phyloP scores from a whole-genome alignment of 192 early-diverging fungal genomes.

The Entophlyctis helioformis region DNA sequence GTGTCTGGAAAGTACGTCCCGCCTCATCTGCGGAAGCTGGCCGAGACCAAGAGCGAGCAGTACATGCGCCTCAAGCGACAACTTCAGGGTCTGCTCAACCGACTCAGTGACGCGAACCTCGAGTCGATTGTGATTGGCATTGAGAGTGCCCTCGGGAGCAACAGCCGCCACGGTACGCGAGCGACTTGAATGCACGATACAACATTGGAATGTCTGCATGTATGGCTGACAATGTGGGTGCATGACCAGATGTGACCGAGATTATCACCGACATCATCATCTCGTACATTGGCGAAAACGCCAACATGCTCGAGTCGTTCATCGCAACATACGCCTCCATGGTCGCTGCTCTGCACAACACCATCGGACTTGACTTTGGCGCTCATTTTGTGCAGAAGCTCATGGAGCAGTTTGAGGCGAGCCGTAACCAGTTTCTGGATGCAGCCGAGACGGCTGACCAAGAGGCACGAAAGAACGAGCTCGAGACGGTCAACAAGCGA shows the following conservation, averaged over 20 bases:
- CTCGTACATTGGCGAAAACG: conserved; percentile 63
- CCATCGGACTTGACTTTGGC: conserved; percentile 79
- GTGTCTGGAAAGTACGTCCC: conserved; percentile 67
- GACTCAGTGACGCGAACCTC: conserved; percentile 83
- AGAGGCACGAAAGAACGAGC: background rate
- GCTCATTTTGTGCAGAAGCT: conserved; percentile 65
- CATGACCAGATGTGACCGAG: conserved; percentile 66
- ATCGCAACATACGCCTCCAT: conserved; percentile 81
- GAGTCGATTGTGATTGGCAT: conserved; percentile 73
- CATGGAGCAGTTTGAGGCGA: conserved; percentile 57
- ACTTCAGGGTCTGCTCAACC: conserved; percentile 80
- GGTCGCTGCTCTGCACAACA: conserved; percentile 63
- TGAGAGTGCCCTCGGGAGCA: conserved; percentile 63
- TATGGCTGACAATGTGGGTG: background rate
- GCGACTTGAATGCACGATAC: background rate
- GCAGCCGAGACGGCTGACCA: conserved; percentile 16
- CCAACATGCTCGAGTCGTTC: conserved; percentile 85
- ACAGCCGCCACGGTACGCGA: conserved; percentile 47
- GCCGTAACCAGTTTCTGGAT: conserved; percentile 19
- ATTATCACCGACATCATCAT: conserved; percentile 69
- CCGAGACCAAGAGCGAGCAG: conserved; percentile 47
- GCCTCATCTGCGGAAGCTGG: conserved; percentile 63
- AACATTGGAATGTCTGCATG: conserved; percentile 1
- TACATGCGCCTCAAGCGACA: conserved; percentile 62
- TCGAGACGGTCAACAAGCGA: conserved; percentile 43